Evolutionary conservation across 1,139 yeast species (phyloP).

Genomic region (Debaryomyces fabryi): DNA sequence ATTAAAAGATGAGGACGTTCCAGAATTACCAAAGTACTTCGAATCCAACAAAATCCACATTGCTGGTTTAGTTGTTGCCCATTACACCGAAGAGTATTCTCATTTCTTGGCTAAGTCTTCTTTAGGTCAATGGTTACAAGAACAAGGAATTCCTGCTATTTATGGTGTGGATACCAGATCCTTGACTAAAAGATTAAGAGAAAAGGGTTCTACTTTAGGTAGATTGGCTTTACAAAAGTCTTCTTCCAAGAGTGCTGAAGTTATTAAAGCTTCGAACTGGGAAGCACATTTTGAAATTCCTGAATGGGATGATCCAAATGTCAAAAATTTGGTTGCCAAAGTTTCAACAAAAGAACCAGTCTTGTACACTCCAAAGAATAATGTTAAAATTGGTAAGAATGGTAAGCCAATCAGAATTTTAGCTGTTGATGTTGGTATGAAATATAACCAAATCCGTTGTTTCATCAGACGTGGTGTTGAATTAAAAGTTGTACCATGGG

Average conservation of each 20-base stretch:
- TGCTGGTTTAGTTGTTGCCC: slow-evolving; percentile 97
- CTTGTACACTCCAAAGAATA: slow-evolving; percentile 60
- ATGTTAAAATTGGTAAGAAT: slow-evolving; percentile 57
- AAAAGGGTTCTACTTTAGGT: slow-evolving; percentile 90
- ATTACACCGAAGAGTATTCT: slow-evolving; percentile 94
- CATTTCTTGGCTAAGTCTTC: slow-evolving; percentile 93
- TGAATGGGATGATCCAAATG: slow-evolving; percentile 93
- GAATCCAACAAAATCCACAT: slow-evolving; percentile 91
- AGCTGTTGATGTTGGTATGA: slow-evolving; percentile 97
- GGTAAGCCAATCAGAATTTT: slow-evolving; percentile 82
- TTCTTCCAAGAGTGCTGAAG: slow-evolving; percentile 38
- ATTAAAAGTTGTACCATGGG: slow-evolving; percentile 94
- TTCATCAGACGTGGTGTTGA: slow-evolving; percentile 96
- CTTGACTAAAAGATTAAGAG: slow-evolving; percentile 90
- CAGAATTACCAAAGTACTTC: slow-evolving; percentile 84
- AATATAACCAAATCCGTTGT: slow-evolving; percentile 96
- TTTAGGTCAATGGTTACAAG: slow-evolving; percentile 90
- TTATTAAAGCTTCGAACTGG: slow-evolving; percentile 50
- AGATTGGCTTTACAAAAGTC: slow-evolving; percentile 68
- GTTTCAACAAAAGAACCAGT: slow-evolving; percentile 82
- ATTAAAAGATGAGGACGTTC: slow-evolving; percentile 70
- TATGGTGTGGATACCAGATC: slow-evolving; percentile 98
- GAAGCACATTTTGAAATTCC: slow-evolving; percentile 66
- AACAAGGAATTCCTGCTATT: slow-evolving; percentile 91
- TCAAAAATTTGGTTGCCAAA: slow-evolving; percentile 84